These are phyloP conservation scores for Paramecium caudatum DNA, from an alignment of 73 alveolate genomes.

Conservation along the genomic window DNA sequence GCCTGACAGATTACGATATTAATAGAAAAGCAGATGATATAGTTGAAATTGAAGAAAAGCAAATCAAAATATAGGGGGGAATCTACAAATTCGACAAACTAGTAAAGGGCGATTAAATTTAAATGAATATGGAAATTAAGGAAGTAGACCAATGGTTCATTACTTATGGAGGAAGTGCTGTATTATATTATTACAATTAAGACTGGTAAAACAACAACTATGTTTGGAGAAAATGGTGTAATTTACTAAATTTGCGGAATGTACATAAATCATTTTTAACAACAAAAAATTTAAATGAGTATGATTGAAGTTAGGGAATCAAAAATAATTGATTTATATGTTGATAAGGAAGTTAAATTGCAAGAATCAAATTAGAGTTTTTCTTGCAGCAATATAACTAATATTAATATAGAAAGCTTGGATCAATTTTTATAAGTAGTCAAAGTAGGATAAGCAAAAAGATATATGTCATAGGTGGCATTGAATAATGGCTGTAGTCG, in stretches of 20 bases:
- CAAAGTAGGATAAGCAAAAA: not conserved
- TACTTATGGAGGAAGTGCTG: constrained; percentile 12
- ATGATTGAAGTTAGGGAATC: not conserved
- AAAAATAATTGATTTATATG: not conserved
- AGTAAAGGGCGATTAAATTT: not conserved
- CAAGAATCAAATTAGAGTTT: not conserved
- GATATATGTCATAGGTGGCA: not conserved
- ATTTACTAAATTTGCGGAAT: not conserved
- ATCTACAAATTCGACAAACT: not conserved
- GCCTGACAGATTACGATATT: not conserved
- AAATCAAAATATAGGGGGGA: not conserved
- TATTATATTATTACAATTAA: not conserved
- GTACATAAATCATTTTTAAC: not conserved
- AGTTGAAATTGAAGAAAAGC: not conserved
- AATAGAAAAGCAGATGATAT: not conserved
- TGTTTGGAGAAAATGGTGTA: constrained; percentile 2
- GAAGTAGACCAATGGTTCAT: constrained; percentile 20
- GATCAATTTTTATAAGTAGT: constrained; percentile 4
- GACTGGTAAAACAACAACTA: constrained; percentile 9
- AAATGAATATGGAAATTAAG: not conserved
- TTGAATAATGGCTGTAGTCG: not conserved
- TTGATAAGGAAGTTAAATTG: not conserved
- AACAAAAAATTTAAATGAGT: not conserved
- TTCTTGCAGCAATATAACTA: not conserved
- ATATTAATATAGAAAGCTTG: not conserved